These are phyloP conservation scores for Rhodamnia rubescens DNA, from an alignment of 345 rosid species.

Conservation along the genomic window DNA sequence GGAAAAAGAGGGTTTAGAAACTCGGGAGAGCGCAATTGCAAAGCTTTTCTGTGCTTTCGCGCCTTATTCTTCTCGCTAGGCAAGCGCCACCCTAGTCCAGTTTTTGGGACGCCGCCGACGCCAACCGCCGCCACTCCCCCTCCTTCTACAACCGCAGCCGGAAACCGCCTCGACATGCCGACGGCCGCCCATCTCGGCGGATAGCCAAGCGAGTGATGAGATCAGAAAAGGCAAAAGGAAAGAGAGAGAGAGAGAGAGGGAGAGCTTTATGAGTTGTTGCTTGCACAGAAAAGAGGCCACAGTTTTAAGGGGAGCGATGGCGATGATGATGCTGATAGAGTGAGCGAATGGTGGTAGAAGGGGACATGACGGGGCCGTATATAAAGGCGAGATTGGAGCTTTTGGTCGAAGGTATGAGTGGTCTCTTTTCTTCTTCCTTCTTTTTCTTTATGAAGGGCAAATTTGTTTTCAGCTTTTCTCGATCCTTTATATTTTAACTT, in stretches of 20 bases:
- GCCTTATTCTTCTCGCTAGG: neutral
- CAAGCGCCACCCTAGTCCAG: neutral
- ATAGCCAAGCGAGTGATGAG: neutral
- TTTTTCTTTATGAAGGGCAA: neutral
- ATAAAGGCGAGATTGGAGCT: slow-evolving; percentile 46
- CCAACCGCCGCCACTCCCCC: neutral
- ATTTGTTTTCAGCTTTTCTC: neutral
- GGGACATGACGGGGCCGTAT: slow-evolving; percentile 43
- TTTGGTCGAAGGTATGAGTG: slow-evolving; percentile 18
- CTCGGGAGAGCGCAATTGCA: slow-evolving; percentile 77
- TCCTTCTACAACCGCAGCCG: neutral
- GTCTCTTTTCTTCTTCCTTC: neutral
- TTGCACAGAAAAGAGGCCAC: neutral
- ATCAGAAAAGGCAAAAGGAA: neutral
- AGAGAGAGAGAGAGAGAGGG: neutral
- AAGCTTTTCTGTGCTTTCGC: slow-evolving; percentile 13
- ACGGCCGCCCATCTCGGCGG: neutral
- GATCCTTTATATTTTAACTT: neutral
- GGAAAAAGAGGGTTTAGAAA: slow-evolving; percentile 20
- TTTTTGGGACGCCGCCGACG: neutral
- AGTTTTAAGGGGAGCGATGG: neutral
- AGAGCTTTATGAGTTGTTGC: neutral
- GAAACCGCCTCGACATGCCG: neutral
- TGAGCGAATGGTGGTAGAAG: neutral
- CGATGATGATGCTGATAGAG: neutral